These are phyloP conservation scores for Thozetella sp. DNA, from an alignment of 495 filamentous ascomycete genomes.

Conservation along the genomic window DNA sequence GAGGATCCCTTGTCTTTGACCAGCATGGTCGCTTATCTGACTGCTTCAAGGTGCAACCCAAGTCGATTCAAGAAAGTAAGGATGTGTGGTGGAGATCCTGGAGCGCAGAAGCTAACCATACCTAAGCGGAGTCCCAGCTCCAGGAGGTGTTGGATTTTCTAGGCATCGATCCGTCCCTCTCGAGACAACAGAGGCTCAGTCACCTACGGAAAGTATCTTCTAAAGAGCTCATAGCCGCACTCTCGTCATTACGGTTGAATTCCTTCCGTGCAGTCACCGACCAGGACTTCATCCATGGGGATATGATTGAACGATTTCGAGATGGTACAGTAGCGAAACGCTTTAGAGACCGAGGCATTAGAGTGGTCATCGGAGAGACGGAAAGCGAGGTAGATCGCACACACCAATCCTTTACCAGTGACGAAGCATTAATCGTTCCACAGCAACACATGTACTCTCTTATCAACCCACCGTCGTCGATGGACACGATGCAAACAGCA, in stretches of 20 bases:
- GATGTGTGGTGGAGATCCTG: not conserved
- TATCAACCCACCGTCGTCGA: not conserved
- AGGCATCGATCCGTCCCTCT: not conserved
- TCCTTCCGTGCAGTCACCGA: not conserved
- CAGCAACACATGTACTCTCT: not conserved
- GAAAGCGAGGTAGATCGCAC: not conserved
- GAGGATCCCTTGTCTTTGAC: not conserved
- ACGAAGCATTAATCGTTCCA: not conserved
- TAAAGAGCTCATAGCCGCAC: not conserved
- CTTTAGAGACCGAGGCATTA: not conserved
- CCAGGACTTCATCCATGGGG: not conserved
- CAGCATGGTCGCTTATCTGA: not conserved
- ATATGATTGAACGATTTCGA: not conserved
- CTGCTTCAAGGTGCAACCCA: not conserved
- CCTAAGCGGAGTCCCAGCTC: not conserved
- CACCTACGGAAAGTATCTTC: not conserved
- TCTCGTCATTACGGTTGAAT: not conserved
- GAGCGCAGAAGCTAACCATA: not conserved
- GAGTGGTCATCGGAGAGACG: not conserved
- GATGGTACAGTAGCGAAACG: not conserved
- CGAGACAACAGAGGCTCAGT: not conserved
- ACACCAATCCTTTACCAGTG: not conserved
- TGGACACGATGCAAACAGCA: not conserved
- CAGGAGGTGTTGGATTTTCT: not conserved
- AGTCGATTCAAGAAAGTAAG: not conserved